Evolutionary conservation across 2,329 filamentous ascomycete genomes (phyloP), one percentile per base, ranked within the genome.

Genomic region (Biscogniauxia mediterranea): DNA sequence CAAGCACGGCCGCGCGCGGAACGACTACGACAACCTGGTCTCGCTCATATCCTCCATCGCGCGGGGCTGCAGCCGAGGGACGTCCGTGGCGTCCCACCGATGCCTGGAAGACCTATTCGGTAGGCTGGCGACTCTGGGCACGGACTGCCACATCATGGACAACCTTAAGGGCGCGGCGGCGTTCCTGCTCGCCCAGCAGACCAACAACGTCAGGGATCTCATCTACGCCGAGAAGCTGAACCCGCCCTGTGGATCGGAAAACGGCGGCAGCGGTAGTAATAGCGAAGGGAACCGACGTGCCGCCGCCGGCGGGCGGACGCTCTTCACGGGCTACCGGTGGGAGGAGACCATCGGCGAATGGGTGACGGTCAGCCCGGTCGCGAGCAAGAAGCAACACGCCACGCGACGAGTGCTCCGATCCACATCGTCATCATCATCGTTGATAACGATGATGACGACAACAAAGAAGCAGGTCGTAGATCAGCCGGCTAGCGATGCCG

Each of bases 331-430:
- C 69, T 83, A 77, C 71, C 73, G 79, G 32, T 85, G 83, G 83
- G 83, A 85, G 68, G 82, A 84, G 66, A 80, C 79, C 52, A 84
- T 85, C 68, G 79, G 81, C 42, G 83, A 85, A 70, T 86, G 83
- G 83, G 79, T 85, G 56, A 80, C 77, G 19, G 76, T 73, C 49
- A 83, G 80, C 52, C 82, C 82, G 26, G 71, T 68, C 56, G 54
- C 63, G 46, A 71, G 72, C 54, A 67, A 26, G 54, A 56, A 64
- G 60, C 63, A 57, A 3, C 62, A 42, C 54, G 51, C 52, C 69
- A 71, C 54, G 42, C 60, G 57, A 71, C 68, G 62, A 59, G 59
- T 57, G 58, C 62, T 60, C 56, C 59, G 64, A 62, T 66, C 64
- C 58, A 65, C 60, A 21, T 65, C 55, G 23, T 23, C 23, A 5